These are phyloP conservation scores for Hymenoscyphus occultus DNA, from an alignment of 2,329 filamentous ascomycete species.

Conservation along the genomic window DNA sequence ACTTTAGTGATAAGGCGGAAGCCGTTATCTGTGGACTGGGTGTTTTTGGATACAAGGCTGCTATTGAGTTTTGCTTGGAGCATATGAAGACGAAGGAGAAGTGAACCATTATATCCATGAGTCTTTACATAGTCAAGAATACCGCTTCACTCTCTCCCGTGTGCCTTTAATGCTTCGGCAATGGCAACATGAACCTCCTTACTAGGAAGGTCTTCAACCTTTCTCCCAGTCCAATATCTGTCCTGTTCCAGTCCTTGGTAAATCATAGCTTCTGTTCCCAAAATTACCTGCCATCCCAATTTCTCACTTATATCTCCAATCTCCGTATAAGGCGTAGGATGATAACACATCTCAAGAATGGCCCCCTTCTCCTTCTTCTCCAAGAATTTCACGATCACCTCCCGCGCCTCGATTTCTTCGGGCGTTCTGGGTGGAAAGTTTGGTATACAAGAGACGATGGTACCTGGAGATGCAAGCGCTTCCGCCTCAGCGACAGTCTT, in stretches of 20 bases:
- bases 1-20: conserved; percentile 71
- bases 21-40: conserved; percentile 71
- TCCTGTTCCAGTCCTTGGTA: conserved; percentile 29
- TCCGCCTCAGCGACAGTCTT: conserved; percentile 21
- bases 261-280: conserved; percentile 32
- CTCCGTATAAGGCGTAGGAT: conserved; percentile 25
- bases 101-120: neutral
- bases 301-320: conserved; percentile 21
- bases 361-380: conserved; percentile 26
- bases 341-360: conserved; percentile 31
- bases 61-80: conserved; percentile 51
- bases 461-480: conserved; percentile 15
- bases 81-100: conserved; percentile 44
- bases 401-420: conserved; percentile 24
- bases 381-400: conserved; percentile 22
- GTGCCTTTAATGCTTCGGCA: conserved; percentile 21
- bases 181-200: conserved; percentile 25
- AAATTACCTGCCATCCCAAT: conserved; percentile 25
- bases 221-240: conserved; percentile 24
- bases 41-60: conserved; percentile 58
- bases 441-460: conserved; percentile 25
- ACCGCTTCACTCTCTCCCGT: neutral
- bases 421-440: conserved; percentile 25
- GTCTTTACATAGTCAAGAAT: neutral
- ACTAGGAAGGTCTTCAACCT: conserved; percentile 20